These are phyloP conservation scores for Casuarina cunninghamiana DNA, from an alignment of 306 rosid species.

Conservation along the genomic window DNA sequence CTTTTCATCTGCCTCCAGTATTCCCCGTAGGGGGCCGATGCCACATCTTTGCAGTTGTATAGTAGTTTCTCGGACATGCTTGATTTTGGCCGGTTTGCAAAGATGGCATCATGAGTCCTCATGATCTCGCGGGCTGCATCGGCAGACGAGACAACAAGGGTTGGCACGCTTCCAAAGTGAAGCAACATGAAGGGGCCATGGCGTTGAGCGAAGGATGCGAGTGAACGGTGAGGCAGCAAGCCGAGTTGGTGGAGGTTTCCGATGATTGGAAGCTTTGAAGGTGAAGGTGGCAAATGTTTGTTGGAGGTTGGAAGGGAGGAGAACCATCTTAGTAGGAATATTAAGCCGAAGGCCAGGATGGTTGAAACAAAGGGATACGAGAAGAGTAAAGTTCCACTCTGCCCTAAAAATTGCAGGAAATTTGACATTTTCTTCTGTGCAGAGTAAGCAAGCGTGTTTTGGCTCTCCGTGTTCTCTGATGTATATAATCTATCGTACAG, in stretches of 20 bases:
- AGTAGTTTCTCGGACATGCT: background rate
- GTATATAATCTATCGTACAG: too few relatives aligned
- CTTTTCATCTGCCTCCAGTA: conserved; percentile 42
- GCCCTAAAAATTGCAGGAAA: too few relatives aligned
- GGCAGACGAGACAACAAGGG: conserved; percentile 28
- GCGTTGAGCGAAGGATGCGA: conserved; percentile 11
- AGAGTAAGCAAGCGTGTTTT: too few relatives aligned
- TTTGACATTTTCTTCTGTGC: too few relatives aligned
- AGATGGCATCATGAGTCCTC: conserved; percentile 36
- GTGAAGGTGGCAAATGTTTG: conserved; percentile 31
- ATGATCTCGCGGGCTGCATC: conserved; percentile 33
- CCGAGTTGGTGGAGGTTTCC: conserved; percentile 40
- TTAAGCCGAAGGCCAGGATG: too few relatives aligned
- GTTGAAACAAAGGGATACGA: too few relatives aligned
- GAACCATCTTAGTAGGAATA: background rate
- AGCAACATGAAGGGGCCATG: conserved; percentile 37
- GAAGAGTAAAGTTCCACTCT: too few relatives aligned
- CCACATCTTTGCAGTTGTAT: conserved; percentile 14
- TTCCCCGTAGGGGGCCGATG: conserved; percentile 38
- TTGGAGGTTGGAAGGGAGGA: background rate
- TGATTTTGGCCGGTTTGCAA: conserved; percentile 27
- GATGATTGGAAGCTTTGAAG: conserved; percentile 24
- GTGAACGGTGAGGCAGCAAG: conserved; percentile 22
- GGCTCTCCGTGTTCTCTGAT: too few relatives aligned
- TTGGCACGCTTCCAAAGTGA: conserved; percentile 24